Base-by-base conservation (phyloP, 495 filamentous ascomycete species). In the Aspergillus egyptiacus region DNA sequence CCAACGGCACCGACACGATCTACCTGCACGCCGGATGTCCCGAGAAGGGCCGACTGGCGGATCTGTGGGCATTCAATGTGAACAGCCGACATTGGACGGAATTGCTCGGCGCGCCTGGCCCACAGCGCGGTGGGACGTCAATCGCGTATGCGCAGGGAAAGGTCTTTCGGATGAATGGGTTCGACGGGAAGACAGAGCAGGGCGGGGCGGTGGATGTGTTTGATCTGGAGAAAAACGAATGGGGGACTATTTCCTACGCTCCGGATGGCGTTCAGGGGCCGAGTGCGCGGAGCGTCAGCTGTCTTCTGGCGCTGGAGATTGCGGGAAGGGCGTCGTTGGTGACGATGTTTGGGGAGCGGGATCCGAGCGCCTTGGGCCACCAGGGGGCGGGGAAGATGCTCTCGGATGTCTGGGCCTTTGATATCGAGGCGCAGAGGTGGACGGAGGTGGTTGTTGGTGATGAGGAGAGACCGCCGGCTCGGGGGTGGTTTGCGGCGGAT, bases 31-130 rank as follows among this genome's bases (percentile, higher is more conserved):
- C 82, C 6, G 87, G 87, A 0, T 86, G 82, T 55, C 73, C 77
- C 1, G 67, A 75, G 2, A 74, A 70, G 6, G 78, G 72, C 13
- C 67, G 83, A 11, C 68, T 82, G 1, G 62, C 70, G 4, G 87
- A 91, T 62, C 59, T 89, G 0, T 91, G 87, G 87, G 74, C 78
- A 1, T 90, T 89, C 59, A 77, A 82, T 56, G 53, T 89, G 8
- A 66, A 62, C 27, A 69, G 64, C 19, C 58, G 71, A 24, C 60
- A 68, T 0, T 93, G 87, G 87, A 75, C 71, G 31, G 71, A 80
- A 36, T 71, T 83, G 23, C 71, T 82, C 0, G 54, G 75, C 14
- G 83, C 83, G 0, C 84, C 84, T 0, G 79, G 74, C 11, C 72
- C 78, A 1, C 61, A 76, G 0, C 73, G 84, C 3, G 82, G 81